Evolutionary conservation across 2,329 filamentous ascomycete genomes (phyloP).

Genomic region (Sordariomycetes sp.): DNA sequence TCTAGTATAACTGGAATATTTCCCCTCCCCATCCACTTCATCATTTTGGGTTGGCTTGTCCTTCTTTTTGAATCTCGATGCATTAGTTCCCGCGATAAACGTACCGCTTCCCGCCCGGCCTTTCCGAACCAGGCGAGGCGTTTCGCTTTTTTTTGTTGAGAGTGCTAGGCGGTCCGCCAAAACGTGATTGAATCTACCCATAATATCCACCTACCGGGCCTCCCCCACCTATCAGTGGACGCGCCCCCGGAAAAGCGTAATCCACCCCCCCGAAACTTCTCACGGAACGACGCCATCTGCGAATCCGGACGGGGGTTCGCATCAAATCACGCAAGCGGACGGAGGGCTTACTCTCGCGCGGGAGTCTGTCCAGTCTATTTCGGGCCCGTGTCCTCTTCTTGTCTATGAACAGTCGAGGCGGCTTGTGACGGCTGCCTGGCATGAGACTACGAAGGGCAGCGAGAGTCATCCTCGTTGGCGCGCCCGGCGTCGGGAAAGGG

Average conservation of each 20-base stretch:
- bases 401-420: neutral
- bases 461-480: slow-evolving; percentile 87
- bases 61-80: neutral
- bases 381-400: neutral
- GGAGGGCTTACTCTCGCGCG: neutral
- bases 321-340: neutral
- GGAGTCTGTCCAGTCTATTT: neutral
- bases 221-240: neutral
- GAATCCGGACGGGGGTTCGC: neutral
- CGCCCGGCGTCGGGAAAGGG: slow-evolving; percentile 94
- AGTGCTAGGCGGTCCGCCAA: neutral
- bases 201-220: neutral
- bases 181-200: neutral
- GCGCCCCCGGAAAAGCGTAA: neutral
- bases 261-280: neutral
- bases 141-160: neutral
- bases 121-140: neutral
- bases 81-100: neutral
- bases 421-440: neutral
- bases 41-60: neutral
- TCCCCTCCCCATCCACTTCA: neutral
- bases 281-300: neutral
- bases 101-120: neutral
- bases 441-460: slow-evolving; percentile 72
- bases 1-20: neutral